Conservation (phyloP, 331 rosid genomes). For the Acacia pycnantha region DNA sequence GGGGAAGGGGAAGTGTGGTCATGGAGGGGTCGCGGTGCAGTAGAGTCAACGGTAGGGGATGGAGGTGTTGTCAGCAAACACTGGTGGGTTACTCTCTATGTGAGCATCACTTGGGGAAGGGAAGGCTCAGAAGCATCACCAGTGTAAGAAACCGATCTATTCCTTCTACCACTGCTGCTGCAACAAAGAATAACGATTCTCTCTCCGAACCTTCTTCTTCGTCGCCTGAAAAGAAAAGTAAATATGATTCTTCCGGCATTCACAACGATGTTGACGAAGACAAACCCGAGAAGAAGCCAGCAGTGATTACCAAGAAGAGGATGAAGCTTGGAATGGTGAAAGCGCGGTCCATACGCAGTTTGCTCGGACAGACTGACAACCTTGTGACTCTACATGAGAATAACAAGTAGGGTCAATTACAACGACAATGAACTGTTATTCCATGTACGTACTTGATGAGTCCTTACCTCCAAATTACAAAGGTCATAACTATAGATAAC, state of each 20-base stretch:
- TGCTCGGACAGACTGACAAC: slow-evolving; percentile 65
- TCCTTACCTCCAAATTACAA: neutral
- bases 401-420: slow-evolving; percentile 25
- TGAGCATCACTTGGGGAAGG: slow-evolving; percentile 96
- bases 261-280: neutral
- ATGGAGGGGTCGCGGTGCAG: slow-evolving; percentile 99
- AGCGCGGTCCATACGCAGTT: slow-evolving; percentile 89
- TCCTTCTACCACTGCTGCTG: slow-evolving; percentile 1
- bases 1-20: slow-evolving; percentile 52
- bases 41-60: slow-evolving; percentile 95
- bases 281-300: slow-evolving; percentile 38
- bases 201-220: slow-evolving; percentile 3
- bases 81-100: slow-evolving; percentile 97
- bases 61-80: slow-evolving; percentile 95
- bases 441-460: neutral
- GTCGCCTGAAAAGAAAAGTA: neutral
- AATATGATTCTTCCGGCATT: neutral
- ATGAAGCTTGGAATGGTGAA: slow-evolving; percentile 87
- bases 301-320: slow-evolving; percentile 44
- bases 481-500: neutral
- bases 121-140: slow-evolving; percentile 82
- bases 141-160: slow-evolving; percentile 65
- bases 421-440: neutral
- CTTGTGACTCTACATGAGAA: slow-evolving; percentile 10
- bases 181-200: neutral